A percentile compares a stretch with the other conserved stretches of the same genome.
Conservation (phyloP, 23 red algal genomes). For the Gracilaria caudata region DNA sequence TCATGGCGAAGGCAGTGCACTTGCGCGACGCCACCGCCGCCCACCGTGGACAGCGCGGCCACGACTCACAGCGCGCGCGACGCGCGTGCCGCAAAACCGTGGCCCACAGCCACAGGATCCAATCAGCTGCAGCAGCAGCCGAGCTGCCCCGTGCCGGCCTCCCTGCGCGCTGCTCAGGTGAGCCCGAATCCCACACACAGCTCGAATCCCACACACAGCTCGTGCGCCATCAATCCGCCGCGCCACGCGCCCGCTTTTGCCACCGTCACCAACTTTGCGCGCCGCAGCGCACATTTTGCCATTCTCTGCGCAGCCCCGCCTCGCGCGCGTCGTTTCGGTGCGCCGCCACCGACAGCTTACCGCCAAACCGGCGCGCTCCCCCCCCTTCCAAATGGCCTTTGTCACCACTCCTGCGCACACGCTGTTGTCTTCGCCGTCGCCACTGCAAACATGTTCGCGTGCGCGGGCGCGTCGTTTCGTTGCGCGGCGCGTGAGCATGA, state of each 20-base stretch:
- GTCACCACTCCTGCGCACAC: slow-evolving; percentile 5
- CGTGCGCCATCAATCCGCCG: too few species aligned
- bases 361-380: not conserved
- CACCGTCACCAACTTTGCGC: not conserved
- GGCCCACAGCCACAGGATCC: not conserved
- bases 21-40: not conserved
- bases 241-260: not conserved
- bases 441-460: not conserved
- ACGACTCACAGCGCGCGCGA: not conserved
- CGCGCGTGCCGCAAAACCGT: not conserved
- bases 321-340: not conserved
- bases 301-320: too few species aligned
- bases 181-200: not conserved
- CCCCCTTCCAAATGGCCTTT: not conserved
- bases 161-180: not conserved
- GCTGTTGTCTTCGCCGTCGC: slow-evolving; percentile 4
- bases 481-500: not conserved
- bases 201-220: not conserved
- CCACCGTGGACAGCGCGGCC: not conserved
- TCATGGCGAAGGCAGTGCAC: too few species aligned
- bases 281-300: too few species aligned
- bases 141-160: too few species aligned
- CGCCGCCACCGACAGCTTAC: not conserved
- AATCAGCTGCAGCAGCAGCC: not conserved
- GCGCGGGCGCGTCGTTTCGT: not conserved